Evolutionary conservation across 345 rosid species (phyloP), one percentile per base, ranked within the genome.

Genomic region (Syzygium oleosum): DNA sequence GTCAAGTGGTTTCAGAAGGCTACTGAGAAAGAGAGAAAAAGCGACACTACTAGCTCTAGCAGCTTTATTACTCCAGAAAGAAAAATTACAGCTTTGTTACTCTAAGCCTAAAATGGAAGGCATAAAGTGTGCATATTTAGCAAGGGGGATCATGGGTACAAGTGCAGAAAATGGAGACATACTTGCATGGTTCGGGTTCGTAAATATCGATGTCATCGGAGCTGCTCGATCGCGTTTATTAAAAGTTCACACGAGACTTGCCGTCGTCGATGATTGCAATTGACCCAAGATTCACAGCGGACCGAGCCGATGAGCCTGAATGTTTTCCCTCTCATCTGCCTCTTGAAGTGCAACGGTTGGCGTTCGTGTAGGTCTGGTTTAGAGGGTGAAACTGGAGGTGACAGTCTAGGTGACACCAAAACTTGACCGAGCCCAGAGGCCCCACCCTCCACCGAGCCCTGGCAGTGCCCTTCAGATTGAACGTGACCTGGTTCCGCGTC

Each of bases 391-490:
- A 97, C 27, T 25, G 90, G 86, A 98, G 98, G 61, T 53, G 53
- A 85, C 99, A 98, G 51, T 90, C 79, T 91, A 98, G 92, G 86
- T 55, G 91, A 88, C 94, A 93, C 84, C 54, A 87, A 88, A 93
- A 95, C 88, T 86, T 88, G 53, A 94, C 89, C 4, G 98, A 95
- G 1, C 99, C 99, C 63, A 98, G 88, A 38, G 77, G 91, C 41
- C 97, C 97, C 1, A 97, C 91, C 83, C 94, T 90, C 98, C 99
- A 98, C 73, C 93, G 90, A n/a, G 96, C 89, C 87, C 87, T 91
- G 5, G 94, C 89, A 15, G 89, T 90, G 38, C 99, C 99, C 90
- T 92, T 92, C 84, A 98, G 87, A 53, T 91, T 92, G 84, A 97
- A 97, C n/a, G 52, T 87, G 51, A 96, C 89, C 19, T 65, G 56